Conservation (phyloP, 106 monocot species). For the Allium fistulosum region DNA sequence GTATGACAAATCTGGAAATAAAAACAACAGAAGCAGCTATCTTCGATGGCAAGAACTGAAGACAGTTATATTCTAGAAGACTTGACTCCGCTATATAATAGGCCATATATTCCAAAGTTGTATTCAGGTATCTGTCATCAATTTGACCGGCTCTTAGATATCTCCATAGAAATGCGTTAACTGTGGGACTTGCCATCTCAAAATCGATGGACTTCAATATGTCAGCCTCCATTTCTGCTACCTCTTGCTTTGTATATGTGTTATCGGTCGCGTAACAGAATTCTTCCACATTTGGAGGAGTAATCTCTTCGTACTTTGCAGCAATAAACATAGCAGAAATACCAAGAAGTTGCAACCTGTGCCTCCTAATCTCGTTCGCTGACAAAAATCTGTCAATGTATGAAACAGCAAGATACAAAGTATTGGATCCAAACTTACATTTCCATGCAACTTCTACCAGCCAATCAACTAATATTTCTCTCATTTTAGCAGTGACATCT, state of each 20-base stretch:
- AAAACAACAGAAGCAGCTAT: conserved; percentile 65
- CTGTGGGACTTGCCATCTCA: conserved; percentile 65
- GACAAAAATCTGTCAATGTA: conserved; percentile 51
- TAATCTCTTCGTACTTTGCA: conserved; percentile 88
- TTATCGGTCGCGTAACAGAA: conserved; percentile 84
- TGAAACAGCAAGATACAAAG: conserved; percentile 35
- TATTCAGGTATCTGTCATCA: conserved; percentile 13
- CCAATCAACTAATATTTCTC: conserved; percentile 84
- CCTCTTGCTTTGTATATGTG: conserved; percentile 73
- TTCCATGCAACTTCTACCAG: conserved; percentile 83
- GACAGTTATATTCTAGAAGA: conserved; percentile 45
- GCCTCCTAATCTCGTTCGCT: conserved; percentile 23
- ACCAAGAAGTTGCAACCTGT: conserved; percentile 75
- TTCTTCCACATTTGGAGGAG: conserved; percentile 70
- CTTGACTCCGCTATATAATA: conserved; percentile 60
- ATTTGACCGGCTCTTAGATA: conserved; percentile 19
- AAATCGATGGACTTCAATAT: conserved; percentile 50
- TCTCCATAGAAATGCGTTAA: conserved; percentile 48
- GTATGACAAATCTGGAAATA: conserved; percentile 46
- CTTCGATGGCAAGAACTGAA: conserved; percentile 47
- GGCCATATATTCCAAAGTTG: conserved; percentile 48
- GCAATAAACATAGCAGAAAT: conserved; percentile 65
- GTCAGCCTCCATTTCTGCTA: conserved; percentile 53
- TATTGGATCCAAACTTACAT: conserved; percentile 52
- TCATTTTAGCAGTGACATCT: conserved; percentile 77